A percentile compares a stretch with the other conserved stretches of the same genome.
These are phyloP conservation scores for Aspergillus kassunensis DNA, from an alignment of 495 filamentous ascomycete genomes.

Conservation along the genomic window DNA sequence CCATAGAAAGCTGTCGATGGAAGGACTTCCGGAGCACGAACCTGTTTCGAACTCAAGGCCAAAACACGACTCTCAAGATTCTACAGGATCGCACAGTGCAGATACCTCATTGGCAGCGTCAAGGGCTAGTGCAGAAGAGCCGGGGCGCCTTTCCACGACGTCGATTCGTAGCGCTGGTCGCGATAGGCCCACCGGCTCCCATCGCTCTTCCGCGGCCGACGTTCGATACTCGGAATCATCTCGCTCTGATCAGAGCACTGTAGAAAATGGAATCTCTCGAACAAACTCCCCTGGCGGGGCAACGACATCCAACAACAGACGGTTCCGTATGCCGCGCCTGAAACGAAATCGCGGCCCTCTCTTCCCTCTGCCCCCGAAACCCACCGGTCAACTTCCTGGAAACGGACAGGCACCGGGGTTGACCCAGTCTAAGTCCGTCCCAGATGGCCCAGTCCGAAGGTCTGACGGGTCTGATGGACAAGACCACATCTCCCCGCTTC, in stretches of 20 bases:
- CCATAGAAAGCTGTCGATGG: slow-evolving; percentile 32
- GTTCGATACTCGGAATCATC: slow-evolving; percentile 86
- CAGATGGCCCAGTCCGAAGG: slow-evolving; percentile 20
- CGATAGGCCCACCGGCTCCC: slow-evolving; percentile 61
- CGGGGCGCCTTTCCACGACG: slow-evolving; percentile 54
- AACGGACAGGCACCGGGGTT: slow-evolving; percentile 23
- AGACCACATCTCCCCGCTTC: slow-evolving; percentile 47
- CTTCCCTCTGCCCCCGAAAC: slow-evolving; percentile 80
- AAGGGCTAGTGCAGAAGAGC: slow-evolving; percentile 65
- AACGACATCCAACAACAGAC: slow-evolving; percentile 55
- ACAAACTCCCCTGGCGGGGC: slow-evolving; percentile 28
- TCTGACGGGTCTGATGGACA: slow-evolving; percentile 27
- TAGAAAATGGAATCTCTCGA: slow-evolving; percentile 59
- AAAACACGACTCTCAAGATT: slow-evolving; percentile 26
- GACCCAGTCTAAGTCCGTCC: slow-evolving; percentile 23
- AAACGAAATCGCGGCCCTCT: slow-evolving; percentile 78
- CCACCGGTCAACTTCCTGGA: slow-evolving; percentile 22
- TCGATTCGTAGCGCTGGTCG: slow-evolving; percentile 49
- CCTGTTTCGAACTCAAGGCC: slow-evolving; percentile 16
- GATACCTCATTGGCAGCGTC: slow-evolving; percentile 44
- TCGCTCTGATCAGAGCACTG: slow-evolving; percentile 79
- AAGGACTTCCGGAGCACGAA: slow-evolving; percentile 23
- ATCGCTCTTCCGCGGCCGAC: slow-evolving; percentile 63
- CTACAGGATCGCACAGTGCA: slow-evolving; percentile 30
- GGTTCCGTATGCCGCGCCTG: slow-evolving; percentile 77